Base-by-base conservation (phyloP, 129 eudicot genomes). In the Helianthus tuberosus region DNA sequence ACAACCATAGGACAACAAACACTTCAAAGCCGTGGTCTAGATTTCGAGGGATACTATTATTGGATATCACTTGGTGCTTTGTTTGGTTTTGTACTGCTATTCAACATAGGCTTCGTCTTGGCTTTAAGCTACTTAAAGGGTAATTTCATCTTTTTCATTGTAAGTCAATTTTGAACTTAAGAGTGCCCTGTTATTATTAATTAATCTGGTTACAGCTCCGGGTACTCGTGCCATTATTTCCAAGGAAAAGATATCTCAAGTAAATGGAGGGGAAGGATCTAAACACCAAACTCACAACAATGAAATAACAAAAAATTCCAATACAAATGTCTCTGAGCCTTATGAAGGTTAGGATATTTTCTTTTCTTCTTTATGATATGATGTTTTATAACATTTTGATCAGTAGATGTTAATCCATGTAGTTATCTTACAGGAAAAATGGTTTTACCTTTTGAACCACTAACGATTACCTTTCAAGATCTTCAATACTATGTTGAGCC, bases 391-490 rank as follows among this genome's bases (percentile, higher is more conserved):
- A 23, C 43, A 8, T 39, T 72, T 59, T 71, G 20, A n/a, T 8
- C 6, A 64, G 3, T 9, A 23, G 25, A 59, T 66, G 41, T 16
- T 15, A 44, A 27, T 50, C 53, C 41, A 16, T 68, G 53, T n/a
- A 81, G 32, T 71, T 62, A 77, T 72, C 58, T 68, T 80, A 63
- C 87, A 90, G 94, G 82, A 38, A 83, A 79, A 71, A 68, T 88
- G 87, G 92, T 81, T 66, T 77, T 91, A 64, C 97, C 97, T 39
- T 89, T 86, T 55, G 87, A 72, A 74, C 96, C 97, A 5, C 83
- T 82, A 38, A 77, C 81, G 4, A 29, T 91, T 43, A 77, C 81
- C 64, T 91, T 91, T 79, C 84, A 89, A 71, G 87, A 86, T 81
- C 81, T 91, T 49, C 91, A 89, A 8, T 91, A 91, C 84, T 82